Evolutionary conservation across 257 asterid genomes (phyloP), one percentile per base, ranked within the genome.

Genomic region (Ehretia macrophylla): DNA sequence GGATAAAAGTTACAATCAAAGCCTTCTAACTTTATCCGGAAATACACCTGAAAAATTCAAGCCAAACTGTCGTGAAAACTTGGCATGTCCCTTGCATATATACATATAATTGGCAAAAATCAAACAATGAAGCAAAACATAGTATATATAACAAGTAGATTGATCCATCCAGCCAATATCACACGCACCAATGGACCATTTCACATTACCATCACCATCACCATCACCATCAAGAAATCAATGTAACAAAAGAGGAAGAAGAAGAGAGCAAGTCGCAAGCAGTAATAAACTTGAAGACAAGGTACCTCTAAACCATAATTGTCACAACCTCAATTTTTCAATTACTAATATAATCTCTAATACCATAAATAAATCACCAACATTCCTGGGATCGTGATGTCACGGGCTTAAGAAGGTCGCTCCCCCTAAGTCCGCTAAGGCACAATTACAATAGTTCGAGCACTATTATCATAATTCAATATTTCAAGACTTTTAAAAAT

Each of bases 81-180:
- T 60, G 59, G 58, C 62, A 72, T 40, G n/a, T n/a, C 17, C 42
- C 8, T 42, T 10, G 8, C 4, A 42, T 10, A 42, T 2, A 42
- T n/a, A n/a, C 6, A 6, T 6, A 27, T 27, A 54, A 38, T 65
- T 11, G 47, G 50, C 50, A 50, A 51, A 70, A 62, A 20, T 5
- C 12, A 59, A 59, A 37, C n/a, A 32, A 13, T 17, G 10, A 48
- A 46, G 55, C 12, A 17, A 17, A 51, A 48, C 13, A 37, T 4
- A 39, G n/a, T 38, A 20, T 63, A 56, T 65, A 57, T 56, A 55
- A 71, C 55, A 60, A 55, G 32, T 20, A 76, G 90, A 85, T 85
- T 85, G 95, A 85, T 91, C 95, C 95, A 85, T 75, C 77, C 86
- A 78, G 90, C 90, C 90, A 83, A 83, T 80, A 83, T 77, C 86